Conservation (phyloP, 129 eudicot species). For the Flaveria robusta region DNA sequence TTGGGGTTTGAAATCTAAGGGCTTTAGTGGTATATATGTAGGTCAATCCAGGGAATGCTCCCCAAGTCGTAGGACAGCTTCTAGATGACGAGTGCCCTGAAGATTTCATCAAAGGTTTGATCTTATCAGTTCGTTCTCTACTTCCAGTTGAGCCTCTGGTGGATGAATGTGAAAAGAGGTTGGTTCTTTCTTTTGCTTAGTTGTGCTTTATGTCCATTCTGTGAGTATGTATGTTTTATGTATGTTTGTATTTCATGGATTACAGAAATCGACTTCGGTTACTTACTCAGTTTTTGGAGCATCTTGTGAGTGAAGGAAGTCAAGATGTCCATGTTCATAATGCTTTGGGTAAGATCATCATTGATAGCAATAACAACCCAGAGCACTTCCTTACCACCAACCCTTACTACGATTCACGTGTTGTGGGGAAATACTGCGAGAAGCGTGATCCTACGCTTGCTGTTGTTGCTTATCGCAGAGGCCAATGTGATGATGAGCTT, state of each 20-base stretch:
- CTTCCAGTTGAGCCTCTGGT: conserved; percentile 99
- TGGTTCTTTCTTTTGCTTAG: conserved; percentile 1
- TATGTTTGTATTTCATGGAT: conserved; percentile 23
- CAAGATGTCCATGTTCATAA: conserved; percentile 97
- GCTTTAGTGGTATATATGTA: conserved; percentile 33
- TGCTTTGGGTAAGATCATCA: conserved; percentile 94
- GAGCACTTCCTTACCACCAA: conserved; percentile 99
- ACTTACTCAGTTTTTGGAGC: conserved; percentile 96
- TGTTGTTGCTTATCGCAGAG: conserved; percentile 98
- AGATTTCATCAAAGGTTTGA: conserved; percentile 97
- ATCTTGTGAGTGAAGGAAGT: conserved; percentile 99
- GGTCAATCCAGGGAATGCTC: conserved; percentile 99
- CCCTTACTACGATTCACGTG: conserved; percentile 96
- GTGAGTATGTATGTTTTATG: conserved; percentile 26
- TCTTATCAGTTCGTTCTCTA: conserved; percentile 91
- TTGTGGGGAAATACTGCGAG: conserved; percentile 99
- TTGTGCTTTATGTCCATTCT: conserved; percentile 6
- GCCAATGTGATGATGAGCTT: conserved; percentile 98
- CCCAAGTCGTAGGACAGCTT: conserved; percentile 97
- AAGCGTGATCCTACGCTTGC: conserved; percentile 99
- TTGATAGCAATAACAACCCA: conserved; percentile 95
- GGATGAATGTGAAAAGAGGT: conserved; percentile 99
- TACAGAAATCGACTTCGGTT: conserved; percentile 94
- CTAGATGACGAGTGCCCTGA: conserved; percentile 98
- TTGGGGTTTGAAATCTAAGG: conserved; percentile 8